Evolutionary conservation across 2,329 filamentous ascomycete genomes (phyloP).

Genomic region (Thermoascus crustaceus): DNA sequence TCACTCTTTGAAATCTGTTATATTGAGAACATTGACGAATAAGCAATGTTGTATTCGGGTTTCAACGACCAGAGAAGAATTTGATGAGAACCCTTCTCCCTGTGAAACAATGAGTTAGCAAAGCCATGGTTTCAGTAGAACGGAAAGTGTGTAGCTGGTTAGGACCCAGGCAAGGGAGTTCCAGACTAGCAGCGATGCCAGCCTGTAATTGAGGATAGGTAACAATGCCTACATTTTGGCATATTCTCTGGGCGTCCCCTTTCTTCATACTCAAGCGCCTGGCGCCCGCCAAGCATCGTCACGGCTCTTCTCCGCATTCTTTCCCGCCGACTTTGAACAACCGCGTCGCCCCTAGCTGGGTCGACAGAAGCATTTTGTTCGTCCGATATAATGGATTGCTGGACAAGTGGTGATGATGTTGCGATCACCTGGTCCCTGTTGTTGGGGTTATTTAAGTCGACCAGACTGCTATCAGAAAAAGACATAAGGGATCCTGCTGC

Average conservation of each 20-base stretch:
- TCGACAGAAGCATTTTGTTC: not conserved
- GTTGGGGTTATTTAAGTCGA: not conserved
- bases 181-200: too few relatives aligned
- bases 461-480: not conserved
- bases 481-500: not conserved
- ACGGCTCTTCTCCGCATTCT: conserved; percentile 8
- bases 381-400: not conserved
- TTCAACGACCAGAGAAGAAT: too few relatives aligned
- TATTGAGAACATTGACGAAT: too few relatives aligned
- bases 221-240: conserved; percentile 13
- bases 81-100: too few relatives aligned
- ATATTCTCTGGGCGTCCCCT: conserved; percentile 10
- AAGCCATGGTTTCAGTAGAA: too few relatives aligned
- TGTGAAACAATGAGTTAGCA: too few relatives aligned
- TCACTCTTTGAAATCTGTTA: too few relatives aligned
- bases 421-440: not conserved
- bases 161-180: too few relatives aligned
- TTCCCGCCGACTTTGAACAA: conserved; percentile 4
- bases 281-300: conserved; percentile 6
- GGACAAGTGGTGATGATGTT: not conserved
- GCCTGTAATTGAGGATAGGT: conserved; percentile 1
- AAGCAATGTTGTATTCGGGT: too few relatives aligned
- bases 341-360: not conserved
- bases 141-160: too few relatives aligned
- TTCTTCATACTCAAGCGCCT: conserved; percentile 13